Conservation (phyloP, 2,329 filamentous ascomycete genomes). For the Exutisphaerella laricina region DNA sequence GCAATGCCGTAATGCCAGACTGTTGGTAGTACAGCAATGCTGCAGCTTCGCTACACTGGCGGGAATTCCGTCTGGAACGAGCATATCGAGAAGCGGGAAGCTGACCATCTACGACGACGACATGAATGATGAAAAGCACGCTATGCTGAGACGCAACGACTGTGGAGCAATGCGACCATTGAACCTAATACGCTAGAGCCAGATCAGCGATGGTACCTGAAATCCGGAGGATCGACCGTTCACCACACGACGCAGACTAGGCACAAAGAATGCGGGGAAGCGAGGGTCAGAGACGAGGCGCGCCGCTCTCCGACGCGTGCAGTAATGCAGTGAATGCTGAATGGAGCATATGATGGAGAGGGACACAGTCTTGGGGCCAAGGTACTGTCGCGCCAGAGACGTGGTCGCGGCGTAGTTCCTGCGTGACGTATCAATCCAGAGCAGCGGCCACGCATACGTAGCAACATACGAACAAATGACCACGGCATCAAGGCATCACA, state of each 20-base stretch:
- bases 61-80: too few species aligned
- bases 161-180: background rate
- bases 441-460: background rate
- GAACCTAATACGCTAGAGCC: constrained; percentile 5
- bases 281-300: too few species aligned
- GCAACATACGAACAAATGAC: background rate
- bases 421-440: background rate
- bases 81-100: too few species aligned
- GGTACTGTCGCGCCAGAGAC: too few species aligned
- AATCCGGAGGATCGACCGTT: constrained; percentile 4
- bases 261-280: constrained; percentile 6
- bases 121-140: background rate
- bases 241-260: constrained; percentile 2
- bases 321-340: too few species aligned
- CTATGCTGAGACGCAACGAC: background rate
- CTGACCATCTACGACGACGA: too few species aligned
- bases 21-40: background rate
- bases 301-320: too few species aligned
- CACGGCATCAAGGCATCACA: background rate
- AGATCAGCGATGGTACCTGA: constrained; percentile 5
- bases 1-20: background rate
- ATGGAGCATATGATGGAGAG: too few species aligned
- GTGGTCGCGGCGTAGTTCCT: background rate
- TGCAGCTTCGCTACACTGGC: background rate
- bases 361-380: too few species aligned